phyloP scores from a whole-genome alignment of 257 asterid genomes.

The Nicotiana undulata region DNA sequence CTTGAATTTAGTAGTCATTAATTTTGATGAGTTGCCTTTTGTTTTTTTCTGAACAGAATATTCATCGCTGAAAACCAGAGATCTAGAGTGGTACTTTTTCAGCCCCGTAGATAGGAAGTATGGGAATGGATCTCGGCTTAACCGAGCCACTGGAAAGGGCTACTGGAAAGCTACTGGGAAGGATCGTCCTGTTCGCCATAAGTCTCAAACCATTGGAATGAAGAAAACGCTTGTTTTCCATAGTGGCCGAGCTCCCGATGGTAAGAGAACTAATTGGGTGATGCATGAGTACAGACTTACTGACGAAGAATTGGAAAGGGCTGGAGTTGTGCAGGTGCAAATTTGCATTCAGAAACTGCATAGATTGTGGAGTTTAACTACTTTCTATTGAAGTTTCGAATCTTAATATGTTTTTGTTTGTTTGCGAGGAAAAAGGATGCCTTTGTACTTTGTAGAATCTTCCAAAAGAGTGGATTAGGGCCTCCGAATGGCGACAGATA shows the following conservation, averaged over 20 bases:
- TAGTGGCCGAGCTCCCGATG: conserved; percentile 93
- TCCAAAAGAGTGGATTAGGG: conserved; percentile 95
- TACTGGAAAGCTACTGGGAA: conserved; percentile 98
- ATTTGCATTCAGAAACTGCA: neutral
- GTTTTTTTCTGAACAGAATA: conserved; percentile 29
- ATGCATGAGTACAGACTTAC: conserved; percentile 94
- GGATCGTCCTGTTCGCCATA: conserved; percentile 72
- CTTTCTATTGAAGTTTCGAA: conserved; percentile 10
- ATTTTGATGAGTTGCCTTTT: neutral
- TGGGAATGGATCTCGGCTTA: conserved; percentile 86
- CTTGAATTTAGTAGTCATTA: neutral
- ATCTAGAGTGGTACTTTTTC: conserved; percentile 91
- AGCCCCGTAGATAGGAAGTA: conserved; percentile 88
- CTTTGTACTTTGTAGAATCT: conserved; percentile 90
- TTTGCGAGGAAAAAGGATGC: conserved; percentile 68
- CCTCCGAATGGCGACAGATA: conserved; percentile 92
- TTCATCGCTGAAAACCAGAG: conserved; percentile 72
- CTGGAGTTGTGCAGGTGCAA: conserved; percentile 78
- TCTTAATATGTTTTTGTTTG: conserved; percentile 30
- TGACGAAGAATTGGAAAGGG: conserved; percentile 59
- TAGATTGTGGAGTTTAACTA: neutral
- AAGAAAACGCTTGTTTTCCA: conserved; percentile 89
- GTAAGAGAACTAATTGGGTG: conserved; percentile 92
- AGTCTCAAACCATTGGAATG: conserved; percentile 66
- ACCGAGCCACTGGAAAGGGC: conserved; percentile 89